Base-by-base conservation (phyloP, 805 yeast species). In the Suhomyces vadensis region DNA sequence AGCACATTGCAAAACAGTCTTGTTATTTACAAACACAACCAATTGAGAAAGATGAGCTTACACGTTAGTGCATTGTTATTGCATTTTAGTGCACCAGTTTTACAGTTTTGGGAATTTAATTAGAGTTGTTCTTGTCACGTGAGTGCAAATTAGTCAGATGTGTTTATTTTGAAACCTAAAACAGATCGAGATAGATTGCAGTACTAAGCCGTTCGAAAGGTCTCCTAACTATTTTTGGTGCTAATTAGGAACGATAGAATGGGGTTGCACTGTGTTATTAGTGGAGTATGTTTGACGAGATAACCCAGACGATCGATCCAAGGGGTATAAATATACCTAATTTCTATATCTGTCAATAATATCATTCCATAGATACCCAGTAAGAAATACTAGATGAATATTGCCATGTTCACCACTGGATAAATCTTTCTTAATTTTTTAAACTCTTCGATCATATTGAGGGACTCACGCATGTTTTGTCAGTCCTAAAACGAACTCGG, bases 1-100 rank as follows among this genome's bases (percentile, higher is more conserved):
- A 48, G 48, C 14, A 33, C 35, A 31, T 42, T 38, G 39, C 44
- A 40, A 43, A 49, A 49, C 48, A 49, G 16, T 25, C 13, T 17
- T 26, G 31, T 21, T 45, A 42, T 39, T 39, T 41, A 41, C 49
- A 45, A 45, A 45, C 27, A 24, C 31, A 23, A 25, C 46, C 41
- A 33, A 48, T 38, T 37, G 31, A 43, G 43, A 7, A 21, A 33
- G 37, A 33, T 33, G 24, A 20, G 20, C 20, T 29, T 29, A 29
- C 33, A 29, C 33, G 33, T 29, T 29, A 16, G 33, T 9, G 33
- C n/a, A 20, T 17, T 20, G 8, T 4, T 29, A 16, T 13, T 29
- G 33, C 33, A 29, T 11, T 5, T 27, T 29, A 20, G 5, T 11
- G 6, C 7, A 20, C 19, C n/a, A 14, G 7, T 29, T 29, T 29